Evolutionary conservation across 2,329 filamentous ascomycete species (phyloP).

Genomic region (Rachicladosporium sp.): DNA sequence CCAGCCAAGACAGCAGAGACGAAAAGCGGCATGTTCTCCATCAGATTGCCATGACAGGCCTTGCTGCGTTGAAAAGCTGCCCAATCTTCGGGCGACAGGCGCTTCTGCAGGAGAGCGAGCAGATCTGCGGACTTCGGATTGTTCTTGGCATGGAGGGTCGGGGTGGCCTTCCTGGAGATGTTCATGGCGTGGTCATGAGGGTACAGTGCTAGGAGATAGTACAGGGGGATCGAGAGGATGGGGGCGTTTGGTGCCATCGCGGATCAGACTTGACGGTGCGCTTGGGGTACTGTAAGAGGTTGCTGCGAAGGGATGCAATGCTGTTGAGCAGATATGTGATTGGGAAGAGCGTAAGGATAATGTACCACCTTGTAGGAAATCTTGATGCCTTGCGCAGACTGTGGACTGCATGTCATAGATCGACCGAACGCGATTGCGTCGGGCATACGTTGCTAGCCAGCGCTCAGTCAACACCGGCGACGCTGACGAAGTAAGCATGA

Average conservation of each 20-base stretch:
- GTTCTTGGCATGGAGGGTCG: slow-evolving; percentile 29
- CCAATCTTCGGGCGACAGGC: slow-evolving; percentile 25
- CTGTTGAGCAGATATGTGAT: no score
- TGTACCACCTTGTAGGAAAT: no score
- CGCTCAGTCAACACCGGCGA: no score
- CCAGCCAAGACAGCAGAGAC: slow-evolving; percentile 31
- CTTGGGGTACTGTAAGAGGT: no score
- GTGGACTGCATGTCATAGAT: no score
- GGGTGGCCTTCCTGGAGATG: slow-evolving; percentile 24
- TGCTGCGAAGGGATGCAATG: no score
- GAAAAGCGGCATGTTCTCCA: slow-evolving; percentile 37
- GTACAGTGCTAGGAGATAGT: slow-evolving; percentile 29
- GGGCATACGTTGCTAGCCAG: no score
- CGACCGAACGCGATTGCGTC: no score
- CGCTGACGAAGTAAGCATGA: no score
- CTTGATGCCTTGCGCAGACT: no score
- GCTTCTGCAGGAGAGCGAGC: slow-evolving; percentile 24
- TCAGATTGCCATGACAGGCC: slow-evolving; percentile 33
- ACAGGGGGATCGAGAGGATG: slow-evolving; percentile 33
- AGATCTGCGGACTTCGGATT: slow-evolving; percentile 28
- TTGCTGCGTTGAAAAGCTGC: slow-evolving; percentile 33
- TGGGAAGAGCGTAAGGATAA: no score
- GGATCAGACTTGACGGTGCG: background rate
- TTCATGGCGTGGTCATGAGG: slow-evolving; percentile 29
- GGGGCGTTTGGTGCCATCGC: slow-evolving; percentile 24